These are phyloP conservation scores for Crepidotus variabilis DNA, from an alignment of 768 basidiomycete species.

Conservation along the genomic window DNA sequence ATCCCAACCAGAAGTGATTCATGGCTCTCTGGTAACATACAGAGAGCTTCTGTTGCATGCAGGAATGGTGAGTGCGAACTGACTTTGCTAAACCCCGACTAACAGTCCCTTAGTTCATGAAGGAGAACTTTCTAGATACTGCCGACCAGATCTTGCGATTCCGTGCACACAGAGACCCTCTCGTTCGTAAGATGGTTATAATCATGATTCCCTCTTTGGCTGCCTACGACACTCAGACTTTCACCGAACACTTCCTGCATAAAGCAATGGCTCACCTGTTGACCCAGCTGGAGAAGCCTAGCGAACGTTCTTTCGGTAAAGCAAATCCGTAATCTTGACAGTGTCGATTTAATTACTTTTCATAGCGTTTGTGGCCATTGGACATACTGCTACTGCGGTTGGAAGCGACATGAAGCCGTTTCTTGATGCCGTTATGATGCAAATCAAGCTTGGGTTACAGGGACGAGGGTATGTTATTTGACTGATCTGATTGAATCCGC, in stretches of 20 bases:
- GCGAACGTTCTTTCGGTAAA: constrained; percentile 84
- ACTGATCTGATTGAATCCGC: neutral
- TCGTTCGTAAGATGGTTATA: constrained; percentile 93
- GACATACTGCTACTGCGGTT: constrained; percentile 89
- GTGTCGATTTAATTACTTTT: constrained; percentile 9
- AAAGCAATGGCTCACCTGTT: constrained; percentile 92
- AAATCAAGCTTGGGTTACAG: constrained; percentile 87
- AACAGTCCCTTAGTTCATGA: constrained; percentile 66
- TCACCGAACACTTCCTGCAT: constrained; percentile 87
- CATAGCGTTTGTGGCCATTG: constrained; percentile 92
- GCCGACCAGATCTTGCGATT: constrained; percentile 90
- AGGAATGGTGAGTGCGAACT: constrained; percentile 68
- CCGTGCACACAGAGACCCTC: constrained; percentile 79
- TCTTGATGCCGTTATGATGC: constrained; percentile 84
- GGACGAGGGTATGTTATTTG: constrained; percentile 62
- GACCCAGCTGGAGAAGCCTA: constrained; percentile 82
- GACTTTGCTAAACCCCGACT: neutral
- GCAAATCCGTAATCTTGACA: neutral
- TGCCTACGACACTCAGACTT: constrained; percentile 90
- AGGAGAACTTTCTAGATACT: constrained; percentile 78
- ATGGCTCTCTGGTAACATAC: constrained; percentile 89
- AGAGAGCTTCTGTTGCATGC: constrained; percentile 89
- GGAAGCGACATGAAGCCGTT: constrained; percentile 95
- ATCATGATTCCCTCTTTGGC: constrained; percentile 94
- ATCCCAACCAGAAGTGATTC: constrained; percentile 81